Base-by-base conservation (phyloP, 164 flowering plant species). In the Macadamia tetraphylla region DNA sequence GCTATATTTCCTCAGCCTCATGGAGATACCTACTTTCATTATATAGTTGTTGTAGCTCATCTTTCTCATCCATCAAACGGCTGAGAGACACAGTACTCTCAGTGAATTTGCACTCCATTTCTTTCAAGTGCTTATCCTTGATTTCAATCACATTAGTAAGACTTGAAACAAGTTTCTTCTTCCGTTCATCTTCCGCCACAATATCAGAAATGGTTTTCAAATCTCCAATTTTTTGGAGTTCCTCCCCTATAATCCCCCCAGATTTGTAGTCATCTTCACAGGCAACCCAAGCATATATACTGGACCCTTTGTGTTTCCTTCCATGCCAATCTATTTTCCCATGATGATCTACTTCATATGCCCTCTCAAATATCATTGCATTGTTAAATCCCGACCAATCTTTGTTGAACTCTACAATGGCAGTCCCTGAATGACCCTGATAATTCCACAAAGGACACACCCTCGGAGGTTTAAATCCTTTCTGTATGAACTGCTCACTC, bases 241-340 rank as follows among this genome's bases (percentile, higher is more conserved):
- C 81, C 2, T 91, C 91, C 23, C 89, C 94, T 31, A 91, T 68
- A 46, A 84, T 78, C 58, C 71, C 75, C 13, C 66, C 58, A 7
- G 81, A 44, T 3, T 76, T 77, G 57, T 82, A 90, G 68, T 94
- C 97, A 79, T 85, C 96, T 23, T 84, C 89, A 18, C 98, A 89
- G 18, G 98, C 98, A 74, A 95, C 85, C 99, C 99, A 95, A 2
- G 81, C 98, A 82, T 88, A 94, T 3, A 88, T 80, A 56, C 73
- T 82, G 56, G 84, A 75, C 40, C 76, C 79, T 58, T 63, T 56
- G 11, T 61, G 70, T 62, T 72, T 71, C 14, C 51, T 70, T 31
- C 68, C 81, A 40, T 9, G 6, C 96, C 96, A 94, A 31, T 91
- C 83, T 70, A 74, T 86, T 71, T 82, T 87, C 15, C 99, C 99